Conservation (phyloP, 169 alveolate genomes). For the Theileria equi region DNA sequence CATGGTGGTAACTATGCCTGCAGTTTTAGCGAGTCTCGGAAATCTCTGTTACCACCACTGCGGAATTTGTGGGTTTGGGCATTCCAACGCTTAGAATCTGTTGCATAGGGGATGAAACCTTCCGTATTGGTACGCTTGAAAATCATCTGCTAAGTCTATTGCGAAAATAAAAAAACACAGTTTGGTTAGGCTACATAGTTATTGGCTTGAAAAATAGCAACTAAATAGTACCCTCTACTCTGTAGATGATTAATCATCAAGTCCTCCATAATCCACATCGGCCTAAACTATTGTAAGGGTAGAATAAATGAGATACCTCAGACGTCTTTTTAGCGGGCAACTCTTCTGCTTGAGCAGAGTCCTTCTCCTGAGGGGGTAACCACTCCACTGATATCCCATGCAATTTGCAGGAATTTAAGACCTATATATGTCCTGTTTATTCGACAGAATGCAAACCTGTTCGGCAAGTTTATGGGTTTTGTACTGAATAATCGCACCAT, state of each 20-base stretch:
- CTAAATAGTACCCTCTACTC: no score
- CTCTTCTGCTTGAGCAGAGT: neutral
- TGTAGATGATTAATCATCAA: slow-evolving; percentile 12
- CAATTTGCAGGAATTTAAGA: slow-evolving; percentile 41
- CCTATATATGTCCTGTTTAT: slow-evolving; percentile 8
- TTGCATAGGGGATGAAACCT: no score
- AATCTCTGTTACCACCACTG: no score
- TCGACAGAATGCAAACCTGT: slow-evolving; percentile 12
- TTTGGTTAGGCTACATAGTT: no score
- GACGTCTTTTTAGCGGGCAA: neutral
- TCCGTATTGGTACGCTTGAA: no score
- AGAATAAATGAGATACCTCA: slow-evolving; percentile 9
- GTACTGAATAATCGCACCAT: slow-evolving; percentile 49
- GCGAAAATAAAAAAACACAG: no score
- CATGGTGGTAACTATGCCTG: no score
- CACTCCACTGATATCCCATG: slow-evolving; percentile 47
- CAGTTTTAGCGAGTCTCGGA: no score
- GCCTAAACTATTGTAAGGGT: slow-evolving; percentile 2
- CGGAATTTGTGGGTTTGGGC: no score
- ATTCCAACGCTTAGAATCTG: no score
- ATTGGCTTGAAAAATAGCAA: no score
- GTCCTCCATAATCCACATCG: slow-evolving; percentile 12
- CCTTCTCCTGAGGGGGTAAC: slow-evolving; percentile 8
- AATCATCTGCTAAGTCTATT: no score
- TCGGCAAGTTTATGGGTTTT: slow-evolving; percentile 20